Evolutionary conservation across 208 protist genomes (phyloP).

Genomic region (Wallacemonas collosoma): DNA sequence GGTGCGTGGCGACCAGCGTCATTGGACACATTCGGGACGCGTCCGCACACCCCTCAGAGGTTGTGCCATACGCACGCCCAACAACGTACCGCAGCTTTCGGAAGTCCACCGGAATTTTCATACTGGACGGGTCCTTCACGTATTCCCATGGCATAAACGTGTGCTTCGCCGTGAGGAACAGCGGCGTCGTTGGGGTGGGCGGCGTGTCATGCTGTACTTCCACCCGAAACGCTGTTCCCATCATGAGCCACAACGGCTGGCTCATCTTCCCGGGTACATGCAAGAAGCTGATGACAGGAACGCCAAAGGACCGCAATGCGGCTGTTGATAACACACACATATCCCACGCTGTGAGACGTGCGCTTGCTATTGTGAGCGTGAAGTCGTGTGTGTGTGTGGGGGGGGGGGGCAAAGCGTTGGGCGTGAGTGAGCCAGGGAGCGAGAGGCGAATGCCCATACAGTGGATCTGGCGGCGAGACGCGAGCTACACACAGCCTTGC

Average conservation of each 20-base stretch:
- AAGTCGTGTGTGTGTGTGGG: no score
- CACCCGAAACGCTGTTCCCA: conserved; percentile 72
- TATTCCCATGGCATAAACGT: conserved; percentile 78
- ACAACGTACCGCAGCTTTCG: conserved; percentile 73
- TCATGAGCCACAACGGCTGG: conserved; percentile 82
- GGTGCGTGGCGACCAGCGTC: conserved; percentile 56
- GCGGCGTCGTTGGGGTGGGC: background rate
- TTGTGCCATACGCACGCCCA: conserved; percentile 37
- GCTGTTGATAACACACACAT: background rate
- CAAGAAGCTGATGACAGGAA: conserved; percentile 78
- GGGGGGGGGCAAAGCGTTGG: no score
- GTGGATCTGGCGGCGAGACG: no score
- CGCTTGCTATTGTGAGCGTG: no score
- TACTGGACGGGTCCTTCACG: conserved; percentile 40
- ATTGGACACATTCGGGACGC: conserved; percentile 24
- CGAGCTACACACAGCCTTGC: no score
- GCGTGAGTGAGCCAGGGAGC: no score
- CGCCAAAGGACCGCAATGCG: background rate
- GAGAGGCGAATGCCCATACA: no score
- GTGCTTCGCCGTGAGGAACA: conserved; percentile 83
- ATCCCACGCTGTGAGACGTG: background rate
- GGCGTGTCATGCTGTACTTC: background rate
- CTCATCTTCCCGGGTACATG: conserved; percentile 86
- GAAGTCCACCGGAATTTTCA: conserved; percentile 83
- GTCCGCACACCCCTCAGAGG: conserved; percentile 25